Conservation (phyloP, 2,329 filamentous ascomycete species). For the Calonectria henricotiae region DNA sequence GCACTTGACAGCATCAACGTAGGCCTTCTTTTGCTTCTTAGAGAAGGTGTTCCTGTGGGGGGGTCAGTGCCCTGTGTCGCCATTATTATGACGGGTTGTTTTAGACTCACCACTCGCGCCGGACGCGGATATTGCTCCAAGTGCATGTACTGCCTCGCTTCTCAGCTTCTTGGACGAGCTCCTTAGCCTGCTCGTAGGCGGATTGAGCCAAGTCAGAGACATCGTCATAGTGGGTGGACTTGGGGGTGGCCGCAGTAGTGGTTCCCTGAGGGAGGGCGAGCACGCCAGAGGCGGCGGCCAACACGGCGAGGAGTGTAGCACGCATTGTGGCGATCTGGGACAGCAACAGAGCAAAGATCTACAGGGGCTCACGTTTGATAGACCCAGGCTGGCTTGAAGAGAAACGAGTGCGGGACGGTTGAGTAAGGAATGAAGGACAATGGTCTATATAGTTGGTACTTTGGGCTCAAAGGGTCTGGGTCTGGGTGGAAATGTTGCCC, state of each 20-base stretch:
- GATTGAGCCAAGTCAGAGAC: slow-evolving; percentile 45
- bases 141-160: slow-evolving; percentile 50
- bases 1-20: slow-evolving; percentile 65
- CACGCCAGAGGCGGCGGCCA: slow-evolving; percentile 46
- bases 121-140: slow-evolving; percentile 54
- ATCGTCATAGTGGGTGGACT: slow-evolving; percentile 45
- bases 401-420: slow-evolving; percentile 17
- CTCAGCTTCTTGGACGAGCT: slow-evolving; percentile 38
- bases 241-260: slow-evolving; percentile 39
- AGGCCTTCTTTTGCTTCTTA: slow-evolving; percentile 54
- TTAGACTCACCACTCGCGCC: slow-evolving; percentile 55
- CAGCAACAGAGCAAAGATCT: slow-evolving; percentile 20
- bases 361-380: slow-evolving; percentile 38
- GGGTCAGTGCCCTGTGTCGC: slow-evolving; percentile 40
- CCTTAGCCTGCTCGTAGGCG: slow-evolving; percentile 50
- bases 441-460: slow-evolving; percentile 34
- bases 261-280: slow-evolving; percentile 42
- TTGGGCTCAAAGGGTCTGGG: background rate
- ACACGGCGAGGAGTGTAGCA: slow-evolving; percentile 42
- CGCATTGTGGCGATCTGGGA: slow-evolving; percentile 44
- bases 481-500: background rate
- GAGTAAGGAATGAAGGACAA: slow-evolving; percentile 8
- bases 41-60: slow-evolving; percentile 50
- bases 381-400: slow-evolving; percentile 31
- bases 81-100: slow-evolving; percentile 49